These are phyloP conservation scores for Penicillium paradoxum DNA, from an alignment of 495 filamentous ascomycete species.

Conservation along the genomic window DNA sequence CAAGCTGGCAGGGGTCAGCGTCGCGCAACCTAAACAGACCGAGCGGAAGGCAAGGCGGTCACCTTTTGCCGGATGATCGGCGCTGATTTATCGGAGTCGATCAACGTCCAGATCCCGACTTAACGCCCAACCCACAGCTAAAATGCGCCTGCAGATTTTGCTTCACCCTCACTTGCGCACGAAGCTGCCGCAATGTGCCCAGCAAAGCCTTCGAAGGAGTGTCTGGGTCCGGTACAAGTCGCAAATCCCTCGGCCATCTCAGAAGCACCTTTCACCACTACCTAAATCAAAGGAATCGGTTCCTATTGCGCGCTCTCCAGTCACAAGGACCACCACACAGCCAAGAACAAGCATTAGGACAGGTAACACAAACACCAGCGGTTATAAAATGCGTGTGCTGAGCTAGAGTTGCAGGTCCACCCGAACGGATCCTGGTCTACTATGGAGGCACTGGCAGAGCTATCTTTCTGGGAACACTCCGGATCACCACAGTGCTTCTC, in stretches of 20 bases:
- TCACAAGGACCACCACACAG: constrained; percentile 14
- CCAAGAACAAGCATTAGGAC: constrained; percentile 25
- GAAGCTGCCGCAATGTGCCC: constrained; percentile 21
- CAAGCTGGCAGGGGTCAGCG: background rate
- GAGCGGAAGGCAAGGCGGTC: constrained; percentile 20
- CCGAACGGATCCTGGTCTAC: constrained; percentile 64
- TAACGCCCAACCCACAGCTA: background rate
- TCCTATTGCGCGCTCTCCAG: constrained; percentile 7
- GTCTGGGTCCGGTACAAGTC: constrained; percentile 33
- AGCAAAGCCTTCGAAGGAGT: constrained; percentile 24
- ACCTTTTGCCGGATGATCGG: constrained; percentile 1
- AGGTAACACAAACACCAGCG: constrained; percentile 11
- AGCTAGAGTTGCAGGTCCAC: constrained; percentile 26
- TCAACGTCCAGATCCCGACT: constrained; percentile 8
- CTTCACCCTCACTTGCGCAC: constrained; percentile 35
- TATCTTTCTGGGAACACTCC: constrained; percentile 61
- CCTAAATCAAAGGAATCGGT: constrained; percentile 22
- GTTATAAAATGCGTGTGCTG: constrained; percentile 6
- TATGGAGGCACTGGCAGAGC: constrained; percentile 63
- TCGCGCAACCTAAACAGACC: constrained; percentile 5
- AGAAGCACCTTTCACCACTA: constrained; percentile 21
- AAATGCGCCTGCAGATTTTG: constrained; percentile 29
- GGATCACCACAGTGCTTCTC: constrained; percentile 66
- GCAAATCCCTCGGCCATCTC: constrained; percentile 18
- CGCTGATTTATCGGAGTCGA: constrained; percentile 1